Conservation (phyloP, 106 monocot genomes). For the Acorus calamus region DNA sequence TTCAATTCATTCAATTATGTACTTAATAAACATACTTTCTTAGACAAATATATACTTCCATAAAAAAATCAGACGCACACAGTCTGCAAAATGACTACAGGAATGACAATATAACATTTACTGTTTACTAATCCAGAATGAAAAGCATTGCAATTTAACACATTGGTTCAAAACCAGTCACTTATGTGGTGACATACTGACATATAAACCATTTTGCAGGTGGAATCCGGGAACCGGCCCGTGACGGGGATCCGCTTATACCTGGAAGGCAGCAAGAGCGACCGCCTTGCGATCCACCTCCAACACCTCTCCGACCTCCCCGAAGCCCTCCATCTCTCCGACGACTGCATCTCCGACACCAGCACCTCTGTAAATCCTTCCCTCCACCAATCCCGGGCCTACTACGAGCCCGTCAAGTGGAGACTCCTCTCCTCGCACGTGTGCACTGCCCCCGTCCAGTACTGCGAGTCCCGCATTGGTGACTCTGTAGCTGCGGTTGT, state of each 20-base stretch:
- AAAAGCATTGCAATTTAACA: no score
- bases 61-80: no score
- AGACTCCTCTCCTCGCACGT: slow-evolving; percentile 42
- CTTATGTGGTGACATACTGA: no score
- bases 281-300: slow-evolving; percentile 59
- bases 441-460: slow-evolving; percentile 57
- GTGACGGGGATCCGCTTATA: slow-evolving; percentile 67
- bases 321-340: slow-evolving; percentile 25
- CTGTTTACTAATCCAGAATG: no score
- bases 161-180: no score
- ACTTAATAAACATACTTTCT: no score
- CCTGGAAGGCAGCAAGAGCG: slow-evolving; percentile 54
- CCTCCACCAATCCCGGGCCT: slow-evolving; percentile 17
- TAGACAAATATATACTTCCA: no score
- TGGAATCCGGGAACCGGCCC: slow-evolving; percentile 46
- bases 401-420: slow-evolving; percentile 55
- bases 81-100: no score
- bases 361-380: not conserved
- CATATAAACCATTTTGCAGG: slow-evolving; percentile 16
- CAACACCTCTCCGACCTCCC: slow-evolving; percentile 61
- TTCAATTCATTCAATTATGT: no score
- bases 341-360: slow-evolving; percentile 10
- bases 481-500: slow-evolving; percentile 40
- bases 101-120: no score
- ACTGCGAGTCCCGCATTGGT: slow-evolving; percentile 26